These are phyloP conservation scores for Eucalyptus curtisii DNA, from an alignment of 345 rosid genomes.

Conservation along the genomic window DNA sequence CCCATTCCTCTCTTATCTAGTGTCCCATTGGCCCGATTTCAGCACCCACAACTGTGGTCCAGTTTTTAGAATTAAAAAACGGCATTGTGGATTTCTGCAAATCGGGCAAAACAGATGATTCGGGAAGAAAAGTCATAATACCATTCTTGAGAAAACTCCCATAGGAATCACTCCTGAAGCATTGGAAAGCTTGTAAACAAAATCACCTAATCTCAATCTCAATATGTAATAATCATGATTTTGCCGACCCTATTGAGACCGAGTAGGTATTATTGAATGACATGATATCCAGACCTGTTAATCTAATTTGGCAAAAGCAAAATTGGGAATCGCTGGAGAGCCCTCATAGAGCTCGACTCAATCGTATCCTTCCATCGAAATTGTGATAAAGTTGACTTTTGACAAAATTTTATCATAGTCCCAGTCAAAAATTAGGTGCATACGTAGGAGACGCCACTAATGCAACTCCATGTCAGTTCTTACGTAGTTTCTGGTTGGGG, in stretches of 20 bases:
- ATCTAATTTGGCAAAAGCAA: neutral
- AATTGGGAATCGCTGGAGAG: neutral
- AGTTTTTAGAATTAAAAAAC: neutral
- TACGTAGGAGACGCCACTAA: neutral
- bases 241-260: neutral
- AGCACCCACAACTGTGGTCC: neutral
- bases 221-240: neutral
- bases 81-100: neutral
- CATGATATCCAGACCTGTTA: rapidly evolving
- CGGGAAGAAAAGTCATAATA: neutral
- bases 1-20: neutral
- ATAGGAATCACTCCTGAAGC: rapidly evolving
- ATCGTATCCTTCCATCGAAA: neutral
- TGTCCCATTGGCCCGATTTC: neutral
- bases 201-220: neutral
- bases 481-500: neutral
- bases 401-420: neutral
- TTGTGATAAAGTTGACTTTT: neutral
- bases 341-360: neutral
- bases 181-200: rapidly evolving
- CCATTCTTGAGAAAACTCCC: rapidly evolving
- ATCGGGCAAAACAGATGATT: neutral
- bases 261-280: neutral
- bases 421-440: neutral
- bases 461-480: neutral